phyloP scores from a whole-genome alignment of 2,329 filamentous ascomycete species.

The Nothopassalora personata region DNA sequence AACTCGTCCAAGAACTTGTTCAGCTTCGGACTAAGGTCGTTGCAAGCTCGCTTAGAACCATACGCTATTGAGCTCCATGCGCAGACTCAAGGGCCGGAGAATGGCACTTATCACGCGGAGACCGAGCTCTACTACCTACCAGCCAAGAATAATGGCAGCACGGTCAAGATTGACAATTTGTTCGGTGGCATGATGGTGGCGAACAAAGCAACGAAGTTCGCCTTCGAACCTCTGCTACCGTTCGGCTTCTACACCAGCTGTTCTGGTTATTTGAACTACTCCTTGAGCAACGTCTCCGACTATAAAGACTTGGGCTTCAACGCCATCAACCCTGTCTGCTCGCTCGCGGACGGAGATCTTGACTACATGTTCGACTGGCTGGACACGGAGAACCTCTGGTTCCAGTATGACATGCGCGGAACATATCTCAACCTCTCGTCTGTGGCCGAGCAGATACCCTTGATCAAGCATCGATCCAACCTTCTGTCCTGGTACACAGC shows the following conservation, averaged over 20 bases:
- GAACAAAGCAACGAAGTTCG: slow-evolving; percentile 29
- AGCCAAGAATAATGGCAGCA: slow-evolving; percentile 40
- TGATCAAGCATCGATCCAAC: slow-evolving; percentile 31
- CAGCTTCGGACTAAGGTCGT: slow-evolving; percentile 32
- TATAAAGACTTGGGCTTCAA: slow-evolving; percentile 46
- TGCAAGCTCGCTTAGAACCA: slow-evolving; percentile 26
- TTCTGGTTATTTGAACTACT: slow-evolving; percentile 30
- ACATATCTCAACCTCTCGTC: slow-evolving; percentile 38
- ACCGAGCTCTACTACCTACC: slow-evolving; percentile 41
- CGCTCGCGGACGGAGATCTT: slow-evolving; percentile 39
- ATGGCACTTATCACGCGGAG: slow-evolving; percentile 31
- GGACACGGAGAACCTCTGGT: slow-evolving; percentile 41
- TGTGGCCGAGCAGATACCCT: slow-evolving; percentile 36
- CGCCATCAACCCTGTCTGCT: slow-evolving; percentile 41
- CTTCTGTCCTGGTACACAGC: slow-evolving; percentile 47
- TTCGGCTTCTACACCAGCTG: slow-evolving; percentile 44
- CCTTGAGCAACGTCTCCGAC: slow-evolving; percentile 34
- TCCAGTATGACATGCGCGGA: slow-evolving; percentile 45
- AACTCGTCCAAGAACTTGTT: slow-evolving; percentile 37
- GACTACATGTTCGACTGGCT: slow-evolving; percentile 39
- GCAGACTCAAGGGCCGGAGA: slow-evolving; percentile 6
- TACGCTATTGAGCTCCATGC: slow-evolving; percentile 37
- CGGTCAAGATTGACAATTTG: slow-evolving; percentile 46
- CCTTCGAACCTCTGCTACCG: slow-evolving; percentile 41
- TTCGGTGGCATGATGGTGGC: slow-evolving; percentile 43